Percentiles rank a stretch among this genome's conserved stretches.
phyloP scores from a whole-genome alignment of 805 yeast species.

The Candida golubevii region DNA sequence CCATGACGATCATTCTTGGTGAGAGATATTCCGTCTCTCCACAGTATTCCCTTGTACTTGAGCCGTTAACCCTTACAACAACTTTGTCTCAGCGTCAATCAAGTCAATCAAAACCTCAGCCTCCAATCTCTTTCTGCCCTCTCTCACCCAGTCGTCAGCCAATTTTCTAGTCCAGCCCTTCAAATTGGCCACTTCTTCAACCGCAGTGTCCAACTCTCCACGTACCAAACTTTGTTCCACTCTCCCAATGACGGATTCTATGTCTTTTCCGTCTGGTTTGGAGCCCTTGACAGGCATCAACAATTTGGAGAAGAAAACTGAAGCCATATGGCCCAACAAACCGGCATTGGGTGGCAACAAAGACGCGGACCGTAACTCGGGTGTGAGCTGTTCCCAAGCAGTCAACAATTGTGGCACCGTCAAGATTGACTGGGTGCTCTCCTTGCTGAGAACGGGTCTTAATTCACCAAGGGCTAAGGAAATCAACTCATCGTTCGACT shows the following conservation, averaged over 20 bases:
- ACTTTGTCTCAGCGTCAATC: constrained; percentile 59
- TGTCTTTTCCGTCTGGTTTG: constrained; percentile 70
- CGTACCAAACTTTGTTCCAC: constrained; percentile 70
- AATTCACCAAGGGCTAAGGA: constrained; percentile 30
- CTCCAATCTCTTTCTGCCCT: constrained; percentile 86
- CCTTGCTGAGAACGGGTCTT: constrained; percentile 33
- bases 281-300: constrained; percentile 75
- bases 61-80: constrained; percentile 20
- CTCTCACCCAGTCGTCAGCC: constrained; percentile 87
- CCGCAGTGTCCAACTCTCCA: constrained; percentile 81
- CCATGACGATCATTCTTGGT: too few species aligned
- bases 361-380: constrained; percentile 85
- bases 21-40: too few species aligned
- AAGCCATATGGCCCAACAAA: constrained; percentile 83
- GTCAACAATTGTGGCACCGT: constrained; percentile 73
- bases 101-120: constrained; percentile 72
- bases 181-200: constrained; percentile 83
- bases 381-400: constrained; percentile 75
- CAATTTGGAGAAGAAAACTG: constrained; percentile 69
- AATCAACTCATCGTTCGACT: constrained; percentile 32
- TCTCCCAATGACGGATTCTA: constrained; percentile 84
- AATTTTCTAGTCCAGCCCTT: constrained; percentile 91
- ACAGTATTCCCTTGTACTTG: too few species aligned
- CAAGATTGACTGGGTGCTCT: constrained; percentile 51
- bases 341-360: constrained; percentile 95